Percentiles rank a stretch among this genome's conserved stretches.
Evolutionary conservation across 2,329 filamentous ascomycete genomes (phyloP).

Genomic region (Hypocrella siamensis): DNA sequence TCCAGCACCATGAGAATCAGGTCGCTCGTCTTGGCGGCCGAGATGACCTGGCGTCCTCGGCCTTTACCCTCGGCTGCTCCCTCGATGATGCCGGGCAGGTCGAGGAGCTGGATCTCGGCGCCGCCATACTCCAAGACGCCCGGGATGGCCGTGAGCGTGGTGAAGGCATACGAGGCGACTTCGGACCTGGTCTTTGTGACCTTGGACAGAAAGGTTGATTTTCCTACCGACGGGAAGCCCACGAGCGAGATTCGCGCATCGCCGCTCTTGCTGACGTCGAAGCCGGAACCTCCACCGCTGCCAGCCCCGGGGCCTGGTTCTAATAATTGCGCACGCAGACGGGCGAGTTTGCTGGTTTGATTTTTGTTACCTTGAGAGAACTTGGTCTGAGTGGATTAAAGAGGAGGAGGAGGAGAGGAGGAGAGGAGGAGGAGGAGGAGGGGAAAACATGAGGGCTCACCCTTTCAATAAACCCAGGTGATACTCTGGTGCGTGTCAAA

Average conservation of each 20-base stretch:
- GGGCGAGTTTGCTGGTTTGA: constrained; percentile 68
- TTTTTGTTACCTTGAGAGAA: background rate
- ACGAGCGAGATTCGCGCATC: constrained; percentile 95
- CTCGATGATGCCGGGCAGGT: constrained; percentile 96
- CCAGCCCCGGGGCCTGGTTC: constrained; percentile 74
- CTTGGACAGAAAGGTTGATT: constrained; percentile 97
- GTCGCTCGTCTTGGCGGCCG: constrained; percentile 94
- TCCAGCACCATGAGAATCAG: constrained; percentile 94
- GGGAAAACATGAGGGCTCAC: constrained; percentile 44
- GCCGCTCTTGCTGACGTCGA: constrained; percentile 89
- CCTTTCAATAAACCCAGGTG: constrained; percentile 96
- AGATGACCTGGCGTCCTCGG: constrained; percentile 89
- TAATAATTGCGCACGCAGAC: constrained; percentile 82
- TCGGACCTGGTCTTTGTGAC: constrained; percentile 97
- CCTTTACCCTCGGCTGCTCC: constrained; percentile 93
- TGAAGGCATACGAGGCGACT: constrained; percentile 93
- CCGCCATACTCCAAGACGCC: constrained; percentile 96
- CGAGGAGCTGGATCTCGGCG: constrained; percentile 93
- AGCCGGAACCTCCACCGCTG: constrained; percentile 65
- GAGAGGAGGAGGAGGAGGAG: too few relatives aligned
- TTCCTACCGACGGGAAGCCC: constrained; percentile 96
- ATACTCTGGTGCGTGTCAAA: constrained; percentile 52
- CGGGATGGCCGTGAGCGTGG: constrained; percentile 90
- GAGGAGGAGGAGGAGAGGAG: too few relatives aligned
- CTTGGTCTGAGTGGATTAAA: too few relatives aligned